Percentiles rank a stretch among this genome's conserved stretches.
phyloP scores from a whole-genome alignment of 2,329 filamentous ascomycete genomes.

The Botryotinia narcissicola region DNA sequence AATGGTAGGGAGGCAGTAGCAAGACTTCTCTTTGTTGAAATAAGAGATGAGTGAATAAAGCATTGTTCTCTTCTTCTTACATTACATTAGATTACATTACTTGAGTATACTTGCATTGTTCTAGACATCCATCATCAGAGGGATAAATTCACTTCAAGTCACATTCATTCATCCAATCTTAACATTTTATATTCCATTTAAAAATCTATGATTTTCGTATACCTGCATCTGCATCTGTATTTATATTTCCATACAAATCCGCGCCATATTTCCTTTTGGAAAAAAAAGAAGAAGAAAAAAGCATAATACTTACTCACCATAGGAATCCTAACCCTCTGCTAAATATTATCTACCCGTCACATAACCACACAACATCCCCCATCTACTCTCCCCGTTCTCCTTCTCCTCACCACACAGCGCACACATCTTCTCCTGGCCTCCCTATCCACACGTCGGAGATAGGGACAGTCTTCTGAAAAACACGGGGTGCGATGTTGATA shows the following conservation, averaged over 20 bases:
- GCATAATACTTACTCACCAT: neutral
- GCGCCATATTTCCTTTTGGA: no score
- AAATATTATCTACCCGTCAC: neutral
- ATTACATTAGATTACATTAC: no score
- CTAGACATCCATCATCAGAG: neutral
- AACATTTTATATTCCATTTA: neutral
- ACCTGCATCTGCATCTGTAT: neutral
- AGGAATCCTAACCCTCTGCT: neutral
- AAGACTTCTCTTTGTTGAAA: neutral
- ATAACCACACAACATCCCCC: neutral
- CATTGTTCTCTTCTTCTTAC: neutral
- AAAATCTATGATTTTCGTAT: neutral
- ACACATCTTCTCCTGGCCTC: neutral
- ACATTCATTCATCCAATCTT: neutral
- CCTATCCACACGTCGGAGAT: neutral
- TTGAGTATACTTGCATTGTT: neutral
- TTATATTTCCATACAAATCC: no score
- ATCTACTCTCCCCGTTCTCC: neutral
- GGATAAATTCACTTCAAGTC: neutral
- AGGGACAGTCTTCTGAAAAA: neutral
- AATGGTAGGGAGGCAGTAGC: neutral
- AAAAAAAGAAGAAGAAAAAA: neutral
- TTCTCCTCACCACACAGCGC: neutral
- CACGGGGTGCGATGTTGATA: neutral
- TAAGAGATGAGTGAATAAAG: neutral